Evolutionary conservation across 2,329 filamentous ascomycete genomes (phyloP).

Genomic region (Beauveria pseudobassiana): DNA sequence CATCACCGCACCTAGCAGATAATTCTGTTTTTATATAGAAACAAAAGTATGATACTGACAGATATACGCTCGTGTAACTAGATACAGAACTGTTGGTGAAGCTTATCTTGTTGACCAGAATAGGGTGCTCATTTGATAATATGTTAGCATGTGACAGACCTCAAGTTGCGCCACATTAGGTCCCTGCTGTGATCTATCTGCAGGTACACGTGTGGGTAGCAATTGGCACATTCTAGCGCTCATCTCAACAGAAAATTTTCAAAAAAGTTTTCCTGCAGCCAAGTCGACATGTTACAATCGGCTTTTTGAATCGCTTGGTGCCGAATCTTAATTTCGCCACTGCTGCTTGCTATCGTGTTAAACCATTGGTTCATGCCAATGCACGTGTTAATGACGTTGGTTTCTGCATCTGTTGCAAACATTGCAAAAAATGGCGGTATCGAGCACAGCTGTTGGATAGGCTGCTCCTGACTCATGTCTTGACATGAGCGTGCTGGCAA

Average conservation of each 20-base stretch:
- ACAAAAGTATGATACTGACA: background rate
- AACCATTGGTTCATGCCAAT: background rate
- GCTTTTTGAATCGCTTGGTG: background rate
- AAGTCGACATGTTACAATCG: too few relatives aligned
- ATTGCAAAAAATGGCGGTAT: background rate
- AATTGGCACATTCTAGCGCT: background rate
- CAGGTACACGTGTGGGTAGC: slow-evolving; percentile 1
- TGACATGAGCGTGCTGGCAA: background rate
- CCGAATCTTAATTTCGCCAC: background rate
- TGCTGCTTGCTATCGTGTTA: background rate
- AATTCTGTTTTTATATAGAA: background rate
- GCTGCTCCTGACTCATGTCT: background rate
- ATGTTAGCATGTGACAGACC: background rate
- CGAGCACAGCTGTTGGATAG: background rate
- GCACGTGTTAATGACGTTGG: background rate
- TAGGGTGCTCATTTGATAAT: background rate
- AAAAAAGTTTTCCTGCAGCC: background rate
- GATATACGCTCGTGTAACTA: too few relatives aligned
- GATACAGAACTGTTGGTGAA: background rate
- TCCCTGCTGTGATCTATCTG: background rate
- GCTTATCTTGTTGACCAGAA: background rate
- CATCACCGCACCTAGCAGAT: too few relatives aligned
- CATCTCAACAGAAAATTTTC: background rate
- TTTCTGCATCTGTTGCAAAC: background rate
- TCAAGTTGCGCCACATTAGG: background rate